These are phyloP conservation scores for Isabelozyma pseudorhagii DNA, from an alignment of 805 yeast species.

Conservation along the genomic window DNA sequence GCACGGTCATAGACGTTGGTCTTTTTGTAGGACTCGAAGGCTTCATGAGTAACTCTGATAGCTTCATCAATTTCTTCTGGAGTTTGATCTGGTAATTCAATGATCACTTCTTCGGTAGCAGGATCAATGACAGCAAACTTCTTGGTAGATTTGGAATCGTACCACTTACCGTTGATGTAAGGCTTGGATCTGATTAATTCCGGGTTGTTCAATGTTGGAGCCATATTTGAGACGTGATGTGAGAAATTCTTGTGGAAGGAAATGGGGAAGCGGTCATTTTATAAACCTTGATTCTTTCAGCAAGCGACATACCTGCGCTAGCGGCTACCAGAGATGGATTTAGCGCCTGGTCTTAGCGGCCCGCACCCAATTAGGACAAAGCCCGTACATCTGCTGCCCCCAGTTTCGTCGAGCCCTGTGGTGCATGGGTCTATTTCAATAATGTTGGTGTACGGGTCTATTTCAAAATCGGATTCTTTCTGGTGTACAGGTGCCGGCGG, in stretches of 20 bases:
- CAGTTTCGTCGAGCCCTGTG: no score
- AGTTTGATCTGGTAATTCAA: constrained; percentile 43
- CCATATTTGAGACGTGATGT: constrained; percentile 6
- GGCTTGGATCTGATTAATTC: constrained; percentile 30
- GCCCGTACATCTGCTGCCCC: no score
- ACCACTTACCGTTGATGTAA: constrained; percentile 39
- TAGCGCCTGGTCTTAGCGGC: background rate
- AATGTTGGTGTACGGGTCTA: no score
- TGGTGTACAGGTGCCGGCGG: no score
- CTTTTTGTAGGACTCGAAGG: constrained; percentile 44
- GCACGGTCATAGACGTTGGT: constrained; percentile 52
- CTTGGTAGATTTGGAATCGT: constrained; percentile 31
- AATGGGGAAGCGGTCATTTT: background rate
- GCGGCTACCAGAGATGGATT: background rate
- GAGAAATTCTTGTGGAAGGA: background rate
- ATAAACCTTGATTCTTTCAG: background rate
- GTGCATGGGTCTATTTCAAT: no score
- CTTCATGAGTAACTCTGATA: constrained; percentile 44
- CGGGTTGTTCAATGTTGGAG: constrained; percentile 29
- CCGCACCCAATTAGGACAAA: no score
- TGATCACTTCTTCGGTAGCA: constrained; percentile 34
- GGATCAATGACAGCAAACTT: constrained; percentile 39
- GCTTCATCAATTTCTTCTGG: constrained; percentile 42
- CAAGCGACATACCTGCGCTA: background rate
- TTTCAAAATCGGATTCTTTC: no score